Evolutionary conservation across 2,329 filamentous ascomycete species (phyloP).

Genomic region (Penicillium sp.): DNA sequence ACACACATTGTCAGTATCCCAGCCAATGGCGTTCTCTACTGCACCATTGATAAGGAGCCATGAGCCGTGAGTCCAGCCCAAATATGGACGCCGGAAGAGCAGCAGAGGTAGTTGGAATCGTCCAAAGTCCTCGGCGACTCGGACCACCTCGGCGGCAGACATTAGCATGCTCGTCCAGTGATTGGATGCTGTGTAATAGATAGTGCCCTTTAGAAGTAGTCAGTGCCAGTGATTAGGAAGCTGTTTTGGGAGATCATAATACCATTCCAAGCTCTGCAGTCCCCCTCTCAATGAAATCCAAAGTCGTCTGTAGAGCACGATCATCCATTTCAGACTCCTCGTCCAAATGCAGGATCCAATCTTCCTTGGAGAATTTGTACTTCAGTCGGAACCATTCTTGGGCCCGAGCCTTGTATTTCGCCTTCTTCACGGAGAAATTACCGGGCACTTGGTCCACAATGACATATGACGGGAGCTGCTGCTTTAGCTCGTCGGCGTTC

Average conservation of each 20-base stretch:
- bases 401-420: conserved; percentile 13
- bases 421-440: neutral
- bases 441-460: conserved; percentile 3
- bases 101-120: conserved; percentile 11
- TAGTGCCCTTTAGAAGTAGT: conserved; percentile 5
- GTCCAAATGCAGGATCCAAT: conserved; percentile 17
- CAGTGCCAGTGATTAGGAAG: neutral
- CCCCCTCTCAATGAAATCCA: conserved; percentile 16
- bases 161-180: conserved; percentile 10
- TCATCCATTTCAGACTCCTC: conserved; percentile 17
- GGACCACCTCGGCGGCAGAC: conserved; percentile 10
- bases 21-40: conserved; percentile 11
- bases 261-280: conserved; percentile 13
- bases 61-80: conserved; percentile 12
- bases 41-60: conserved; percentile 13
- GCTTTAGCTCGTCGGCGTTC: neutral
- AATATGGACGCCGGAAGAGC: conserved; percentile 5
- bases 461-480: conserved; percentile 7
- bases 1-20: conserved; percentile 11
- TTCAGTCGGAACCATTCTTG: conserved; percentile 12
- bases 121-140: conserved; percentile 13
- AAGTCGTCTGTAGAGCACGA: conserved; percentile 1
- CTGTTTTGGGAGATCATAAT: neutral
- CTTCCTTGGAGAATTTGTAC: conserved; percentile 6
- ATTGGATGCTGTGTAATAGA: conserved; percentile 11